Evolutionary conservation across 108 stramenopile species (phyloP).

Genomic region (Pseudonitzschia multiseries): DNA sequence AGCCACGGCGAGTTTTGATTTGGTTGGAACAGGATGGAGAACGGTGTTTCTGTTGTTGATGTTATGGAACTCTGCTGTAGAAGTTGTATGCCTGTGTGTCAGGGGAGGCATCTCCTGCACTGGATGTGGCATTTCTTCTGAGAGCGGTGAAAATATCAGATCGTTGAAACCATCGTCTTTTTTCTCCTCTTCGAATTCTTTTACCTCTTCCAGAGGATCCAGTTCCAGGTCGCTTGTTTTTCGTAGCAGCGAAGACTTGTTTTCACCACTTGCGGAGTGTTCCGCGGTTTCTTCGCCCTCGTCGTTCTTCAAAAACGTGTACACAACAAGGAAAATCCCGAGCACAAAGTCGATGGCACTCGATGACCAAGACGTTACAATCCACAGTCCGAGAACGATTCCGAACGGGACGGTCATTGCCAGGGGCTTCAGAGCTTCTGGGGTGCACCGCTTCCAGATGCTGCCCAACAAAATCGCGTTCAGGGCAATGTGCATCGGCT

Average conservation of each 20-base stretch:
- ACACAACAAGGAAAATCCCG: conserved; percentile 4
- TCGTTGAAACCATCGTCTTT: neutral
- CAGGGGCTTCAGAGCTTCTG: neutral
- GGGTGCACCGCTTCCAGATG: neutral
- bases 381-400: conserved; percentile 1
- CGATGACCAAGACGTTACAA: conserved; percentile 12
- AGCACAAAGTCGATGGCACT: neutral
- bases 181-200: neutral
- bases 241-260: neutral
- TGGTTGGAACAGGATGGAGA: neutral
- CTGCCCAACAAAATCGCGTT: neutral
- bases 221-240: neutral
- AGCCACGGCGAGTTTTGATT: neutral
- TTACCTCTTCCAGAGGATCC: neutral
- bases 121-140: neutral
- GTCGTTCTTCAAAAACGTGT: conserved; percentile 1
- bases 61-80: neutral
- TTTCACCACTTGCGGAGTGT: neutral
- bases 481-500: conserved; percentile 11
- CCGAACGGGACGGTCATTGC: conserved; percentile 1
- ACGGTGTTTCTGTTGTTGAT: neutral
- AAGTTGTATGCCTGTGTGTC: conserved; percentile 2
- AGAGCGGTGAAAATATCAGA: neutral
- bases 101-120: neutral
- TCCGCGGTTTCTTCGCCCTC: neutral